These are phyloP conservation scores for Aplosporella prunicola DNA, from an alignment of 2,329 filamentous ascomycete genomes.

Conservation along the genomic window DNA sequence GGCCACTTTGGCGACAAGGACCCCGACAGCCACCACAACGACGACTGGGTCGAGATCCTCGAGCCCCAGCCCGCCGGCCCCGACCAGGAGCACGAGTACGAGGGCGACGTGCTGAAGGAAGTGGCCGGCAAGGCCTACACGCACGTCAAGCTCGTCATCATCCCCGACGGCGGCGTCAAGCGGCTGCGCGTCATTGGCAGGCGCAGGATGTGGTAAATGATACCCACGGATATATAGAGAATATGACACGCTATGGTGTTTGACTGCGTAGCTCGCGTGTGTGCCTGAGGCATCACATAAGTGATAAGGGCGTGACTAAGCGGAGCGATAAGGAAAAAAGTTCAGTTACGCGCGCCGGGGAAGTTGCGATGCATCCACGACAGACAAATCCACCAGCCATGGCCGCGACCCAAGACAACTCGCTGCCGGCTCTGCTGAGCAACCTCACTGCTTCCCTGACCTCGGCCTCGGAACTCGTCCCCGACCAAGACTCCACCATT, in stretches of 20 bases:
- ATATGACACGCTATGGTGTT: too few species aligned
- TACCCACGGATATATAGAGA: too few species aligned
- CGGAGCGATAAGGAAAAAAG: too few species aligned
- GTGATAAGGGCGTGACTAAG: too few species aligned
- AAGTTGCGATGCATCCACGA: too few species aligned
- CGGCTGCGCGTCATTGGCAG: constrained; percentile 68
- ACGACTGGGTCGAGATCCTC: constrained; percentile 58
- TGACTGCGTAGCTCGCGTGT: too few species aligned
- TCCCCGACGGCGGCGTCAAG: constrained; percentile 90
- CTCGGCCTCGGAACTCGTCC: constrained; percentile 43
- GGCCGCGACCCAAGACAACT: constrained; percentile 22
- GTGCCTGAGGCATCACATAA: too few species aligned
- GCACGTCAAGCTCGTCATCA: constrained; percentile 83
- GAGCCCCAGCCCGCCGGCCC: constrained; percentile 59
- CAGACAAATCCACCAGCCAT: constrained; percentile 4
- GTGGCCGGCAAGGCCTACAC: constrained; percentile 55
- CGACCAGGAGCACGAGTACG: constrained; percentile 62
- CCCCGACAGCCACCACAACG: constrained; percentile 46
- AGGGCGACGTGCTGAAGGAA: constrained; percentile 29
- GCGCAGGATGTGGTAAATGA: constrained; percentile 13
- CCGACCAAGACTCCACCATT: constrained; percentile 31
- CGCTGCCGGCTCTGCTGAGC: constrained; percentile 31
- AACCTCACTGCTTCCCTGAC: constrained; percentile 53
- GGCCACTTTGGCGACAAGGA: constrained; percentile 52
- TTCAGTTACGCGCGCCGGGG: too few species aligned